phyloP scores from a whole-genome alignment of 192 early-diverging fungal genomes.

The Backusella australiensis region DNA sequence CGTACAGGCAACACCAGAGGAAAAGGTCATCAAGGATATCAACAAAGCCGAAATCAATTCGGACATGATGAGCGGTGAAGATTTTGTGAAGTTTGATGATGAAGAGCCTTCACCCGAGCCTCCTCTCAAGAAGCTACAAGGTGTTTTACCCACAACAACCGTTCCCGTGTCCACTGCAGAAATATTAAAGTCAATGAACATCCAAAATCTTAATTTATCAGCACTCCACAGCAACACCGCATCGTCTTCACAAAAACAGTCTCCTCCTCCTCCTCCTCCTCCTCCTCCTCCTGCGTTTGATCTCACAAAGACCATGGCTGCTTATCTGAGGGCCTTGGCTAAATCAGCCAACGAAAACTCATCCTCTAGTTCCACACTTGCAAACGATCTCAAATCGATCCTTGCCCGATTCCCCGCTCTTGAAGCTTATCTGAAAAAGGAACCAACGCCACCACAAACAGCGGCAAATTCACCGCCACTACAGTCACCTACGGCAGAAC shows the following conservation, averaged over 20 bases:
- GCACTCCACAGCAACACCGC: slow-evolving; percentile 24
- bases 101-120: slow-evolving; percentile 13
- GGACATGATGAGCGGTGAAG: slow-evolving; percentile 10
- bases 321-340: slow-evolving; percentile 20
- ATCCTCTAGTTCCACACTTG: background rate
- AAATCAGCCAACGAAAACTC: slow-evolving; percentile 13
- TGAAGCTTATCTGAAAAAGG: slow-evolving; percentile 32
- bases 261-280: background rate
- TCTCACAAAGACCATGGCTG: slow-evolving; percentile 15
- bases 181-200: slow-evolving; percentile 27
- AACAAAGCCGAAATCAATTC: slow-evolving; percentile 17
- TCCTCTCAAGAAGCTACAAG: slow-evolving; percentile 1
- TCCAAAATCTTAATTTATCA: slow-evolving; percentile 27
- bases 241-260: slow-evolving; percentile 8
- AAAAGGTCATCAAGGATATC: slow-evolving; percentile 28
- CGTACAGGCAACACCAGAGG: slow-evolving; percentile 25
- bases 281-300: slow-evolving; percentile 7
- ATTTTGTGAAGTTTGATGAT: slow-evolving; percentile 33
- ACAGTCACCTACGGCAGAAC: background rate
- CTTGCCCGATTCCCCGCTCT: slow-evolving; percentile 21
- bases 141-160: background rate
- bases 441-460: slow-evolving; percentile 9
- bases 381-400: slow-evolving; percentile 25
- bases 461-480: background rate
- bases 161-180: slow-evolving; percentile 16